Conservation (phyloP, 192 early-diverging fungal species). For the Funneliformis mosseae region DNA sequence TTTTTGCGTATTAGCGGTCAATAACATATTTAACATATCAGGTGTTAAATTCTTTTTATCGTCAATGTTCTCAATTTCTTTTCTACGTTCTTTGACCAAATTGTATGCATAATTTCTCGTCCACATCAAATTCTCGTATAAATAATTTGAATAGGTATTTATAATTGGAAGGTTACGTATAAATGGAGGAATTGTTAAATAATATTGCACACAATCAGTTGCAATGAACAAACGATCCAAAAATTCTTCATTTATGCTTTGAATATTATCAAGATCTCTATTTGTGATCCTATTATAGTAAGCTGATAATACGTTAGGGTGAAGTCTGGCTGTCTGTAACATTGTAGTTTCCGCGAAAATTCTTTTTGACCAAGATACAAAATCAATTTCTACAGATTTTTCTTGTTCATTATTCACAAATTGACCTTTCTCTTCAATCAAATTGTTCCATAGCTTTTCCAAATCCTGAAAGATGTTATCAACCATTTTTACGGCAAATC, state of each 20-base stretch:
- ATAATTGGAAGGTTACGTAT: conserved; percentile 22
- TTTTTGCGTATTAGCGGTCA: not conserved
- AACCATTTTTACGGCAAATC: not conserved
- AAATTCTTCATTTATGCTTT: conserved; percentile 17
- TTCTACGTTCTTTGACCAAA: not conserved
- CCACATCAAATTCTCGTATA: conserved; percentile 14
- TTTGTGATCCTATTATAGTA: not conserved
- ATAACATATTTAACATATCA: conserved; percentile 13
- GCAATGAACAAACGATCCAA: conserved; percentile 17
- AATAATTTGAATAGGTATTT: not conserved
- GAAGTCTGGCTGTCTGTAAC: not conserved
- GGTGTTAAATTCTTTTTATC: not conserved
- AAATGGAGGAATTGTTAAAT: not conserved
- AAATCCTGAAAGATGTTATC: not conserved
- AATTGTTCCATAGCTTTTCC: conserved; percentile 1
- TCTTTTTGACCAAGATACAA: conserved; percentile 14
- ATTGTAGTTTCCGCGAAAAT: conserved; percentile 13
- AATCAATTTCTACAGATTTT: conserved; percentile 7
- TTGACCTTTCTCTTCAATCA: conserved; percentile 8
- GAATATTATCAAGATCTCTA: conserved; percentile 1
- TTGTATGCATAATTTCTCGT: conserved; percentile 10
- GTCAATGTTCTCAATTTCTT: not conserved
- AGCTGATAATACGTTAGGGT: conserved; percentile 7
- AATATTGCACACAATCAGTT: conserved; percentile 27
- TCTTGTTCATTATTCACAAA: not conserved